phyloP scores from a whole-genome alignment of 2,329 filamentous ascomycete genomes.

The Echinosphaeria canescens region DNA sequence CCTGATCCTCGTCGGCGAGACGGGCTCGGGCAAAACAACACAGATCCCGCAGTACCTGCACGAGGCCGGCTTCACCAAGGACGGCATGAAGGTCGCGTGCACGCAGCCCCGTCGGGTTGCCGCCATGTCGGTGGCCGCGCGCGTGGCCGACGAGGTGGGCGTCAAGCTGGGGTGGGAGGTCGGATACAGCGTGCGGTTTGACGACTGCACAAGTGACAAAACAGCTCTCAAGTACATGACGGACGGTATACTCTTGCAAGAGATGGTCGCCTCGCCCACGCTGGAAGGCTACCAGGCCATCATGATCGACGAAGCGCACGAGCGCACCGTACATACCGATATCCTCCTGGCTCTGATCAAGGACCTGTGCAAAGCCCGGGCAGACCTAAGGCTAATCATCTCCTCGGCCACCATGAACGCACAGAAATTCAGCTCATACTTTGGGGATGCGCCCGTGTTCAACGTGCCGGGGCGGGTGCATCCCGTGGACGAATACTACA shows the following conservation, averaged over 20 bases:
- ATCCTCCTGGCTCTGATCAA: constrained; percentile 77
- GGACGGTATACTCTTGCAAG: constrained; percentile 81
- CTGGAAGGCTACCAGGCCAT: constrained; percentile 64
- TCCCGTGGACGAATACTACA: constrained; percentile 83
- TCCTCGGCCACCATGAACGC: constrained; percentile 92
- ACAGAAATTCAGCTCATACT: constrained; percentile 77
- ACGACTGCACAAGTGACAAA: constrained; percentile 79
- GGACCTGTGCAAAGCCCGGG: constrained; percentile 63
- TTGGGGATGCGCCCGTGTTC: constrained; percentile 83
- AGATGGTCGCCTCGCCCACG: constrained; percentile 77
- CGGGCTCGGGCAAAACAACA: constrained; percentile 87
- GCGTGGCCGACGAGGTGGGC: constrained; percentile 87
- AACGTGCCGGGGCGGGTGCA: constrained; percentile 81
- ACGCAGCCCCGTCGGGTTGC: constrained; percentile 91
- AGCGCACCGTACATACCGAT: constrained; percentile 78
- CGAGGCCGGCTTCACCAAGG: constrained; percentile 75
- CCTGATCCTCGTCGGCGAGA: constrained; percentile 84
- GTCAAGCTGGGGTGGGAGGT: constrained; percentile 82
- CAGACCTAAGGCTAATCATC: constrained; percentile 77
- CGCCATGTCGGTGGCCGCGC: constrained; percentile 91
- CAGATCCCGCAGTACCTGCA: constrained; percentile 87
- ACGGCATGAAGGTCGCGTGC: constrained; percentile 69
- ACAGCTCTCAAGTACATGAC: constrained; percentile 94
- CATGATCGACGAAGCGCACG: constrained; percentile 97
- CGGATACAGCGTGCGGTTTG: constrained; percentile 87